These are phyloP conservation scores for Berberis vulgaris DNA, from an alignment of 164 flowering plant species.

Conservation along the genomic window DNA sequence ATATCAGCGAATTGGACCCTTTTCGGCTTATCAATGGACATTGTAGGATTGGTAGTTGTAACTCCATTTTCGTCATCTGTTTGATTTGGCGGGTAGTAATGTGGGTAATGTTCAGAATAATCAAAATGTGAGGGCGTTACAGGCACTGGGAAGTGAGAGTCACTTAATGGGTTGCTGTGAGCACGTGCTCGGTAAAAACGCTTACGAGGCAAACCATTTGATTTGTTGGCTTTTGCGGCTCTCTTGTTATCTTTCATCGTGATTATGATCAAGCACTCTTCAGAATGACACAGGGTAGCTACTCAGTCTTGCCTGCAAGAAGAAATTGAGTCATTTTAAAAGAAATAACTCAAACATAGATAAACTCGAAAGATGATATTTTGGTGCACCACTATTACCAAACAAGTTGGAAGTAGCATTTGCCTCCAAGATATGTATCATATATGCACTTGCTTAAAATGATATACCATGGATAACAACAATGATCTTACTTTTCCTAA, in stretches of 20 bases:
- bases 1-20: constrained; percentile 76
- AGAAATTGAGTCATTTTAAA: no score
- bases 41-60: neutral
- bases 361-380: no score
- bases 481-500: no score
- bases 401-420: no score
- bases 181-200: constrained; percentile 94
- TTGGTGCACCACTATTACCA: no score
- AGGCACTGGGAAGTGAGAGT: constrained; percentile 92
- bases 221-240: constrained; percentile 30
- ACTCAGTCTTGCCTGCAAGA: no score
- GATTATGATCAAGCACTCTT: neutral
- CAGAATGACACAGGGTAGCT: no score
- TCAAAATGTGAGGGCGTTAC: constrained; percentile 57
- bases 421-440: no score
- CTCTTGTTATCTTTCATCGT: constrained; percentile 32
- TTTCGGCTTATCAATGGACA: constrained; percentile 9
- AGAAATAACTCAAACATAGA: no score
- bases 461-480: no score
- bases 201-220: constrained; percentile 74
- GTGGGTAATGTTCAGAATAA: constrained; percentile 60
- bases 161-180: constrained; percentile 91
- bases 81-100: constrained; percentile 29
- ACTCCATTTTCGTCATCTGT: constrained; percentile 1
- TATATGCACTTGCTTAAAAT: no score